Evolutionary conservation across 148 eudicot genomes (phyloP), one percentile per base, ranked within the genome.

Genomic region (Fagopyrum tataricum): DNA sequence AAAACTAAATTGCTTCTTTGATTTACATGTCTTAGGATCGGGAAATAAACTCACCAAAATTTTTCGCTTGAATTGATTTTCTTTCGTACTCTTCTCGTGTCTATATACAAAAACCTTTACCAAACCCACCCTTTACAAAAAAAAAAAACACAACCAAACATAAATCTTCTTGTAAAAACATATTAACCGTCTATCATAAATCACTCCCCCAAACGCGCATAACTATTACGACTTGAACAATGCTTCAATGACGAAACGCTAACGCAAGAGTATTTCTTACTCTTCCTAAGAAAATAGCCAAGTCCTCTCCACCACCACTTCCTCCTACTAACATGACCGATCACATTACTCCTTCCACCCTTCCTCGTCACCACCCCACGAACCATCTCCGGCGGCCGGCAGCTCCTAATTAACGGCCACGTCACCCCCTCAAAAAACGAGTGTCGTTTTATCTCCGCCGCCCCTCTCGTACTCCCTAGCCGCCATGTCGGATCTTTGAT

Each of bases 371-470:
- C 44, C 71, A 67, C 43, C 71, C 97, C 94, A 4, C 91, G 84
- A 1, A 77, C 67, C 24, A 87, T 78, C 71, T 89, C 97, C 70
- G 97, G 97, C 12, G 92, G 85, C 80, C 83, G 82, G 76, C 84
- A 84, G 24, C 79, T 82, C 47, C 91, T 76, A 9, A 91, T 87
- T 72, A 91, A 84, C 80, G 95, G 82, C 97, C 97, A 91, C 78
- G 86, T 89, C 4, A 89, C 81, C 14, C 90, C 91, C 75, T 82
- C 53, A 37, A 91, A 91, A 44, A 91, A 89, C 23, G 92, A 86
- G 75, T 91, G 97, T 0, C 81, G 78, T 71, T 89, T 91, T 44
- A 91, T 86, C 67, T 89, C 95, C 17, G 94, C 74, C 14, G 97
- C 97, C 47, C 97, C 97, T 72, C 82, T 80, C 3, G 75, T 73